phyloP scores from a whole-genome alignment of 306 rosid species.

The Ceratonia siliqua region DNA sequence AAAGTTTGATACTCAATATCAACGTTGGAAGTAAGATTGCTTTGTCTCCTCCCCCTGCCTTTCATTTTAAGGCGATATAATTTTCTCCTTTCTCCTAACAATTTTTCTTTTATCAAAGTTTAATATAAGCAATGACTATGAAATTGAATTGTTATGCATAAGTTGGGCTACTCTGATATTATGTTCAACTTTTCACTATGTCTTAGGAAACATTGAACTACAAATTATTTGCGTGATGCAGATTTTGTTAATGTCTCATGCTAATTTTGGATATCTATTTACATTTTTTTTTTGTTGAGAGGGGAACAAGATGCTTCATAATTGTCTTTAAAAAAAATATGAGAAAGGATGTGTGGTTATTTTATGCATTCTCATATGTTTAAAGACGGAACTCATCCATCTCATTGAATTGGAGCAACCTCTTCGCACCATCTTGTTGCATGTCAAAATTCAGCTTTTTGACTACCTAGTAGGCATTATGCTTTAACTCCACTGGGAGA shows the following conservation, averaged over 20 bases:
- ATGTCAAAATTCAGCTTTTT: too few species aligned
- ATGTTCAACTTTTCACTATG: constrained; percentile 14
- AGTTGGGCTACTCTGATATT: background rate
- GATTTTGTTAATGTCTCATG: constrained; percentile 23
- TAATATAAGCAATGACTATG: constrained; percentile 13
- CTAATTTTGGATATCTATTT: background rate
- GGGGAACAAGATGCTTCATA: constrained; percentile 1
- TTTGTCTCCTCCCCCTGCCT: background rate
- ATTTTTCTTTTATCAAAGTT: constrained; percentile 16
- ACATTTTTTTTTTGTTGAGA: background rate
- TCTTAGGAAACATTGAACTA: constrained; percentile 11
- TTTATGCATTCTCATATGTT: too few species aligned
- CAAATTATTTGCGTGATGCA: background rate
- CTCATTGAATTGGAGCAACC: too few species aligned
- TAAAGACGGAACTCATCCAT: too few species aligned
- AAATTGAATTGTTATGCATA: background rate
- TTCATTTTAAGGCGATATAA: constrained; percentile 9
- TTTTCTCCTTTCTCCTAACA: constrained; percentile 6
- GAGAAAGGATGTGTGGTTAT: constrained; percentile 22
- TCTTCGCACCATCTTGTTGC: too few species aligned
- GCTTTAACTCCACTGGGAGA: too few species aligned
- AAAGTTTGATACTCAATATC: constrained; percentile 79
- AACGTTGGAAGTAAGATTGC: constrained; percentile 71
- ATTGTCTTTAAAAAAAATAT: background rate
- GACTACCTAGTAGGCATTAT: too few species aligned